Percentiles rank a stretch among this genome's conserved stretches.
Evolutionary conservation across 1,284 basidiomycete species (phyloP).

Genomic region (Microbotryum lychnidis-dioicae): DNA sequence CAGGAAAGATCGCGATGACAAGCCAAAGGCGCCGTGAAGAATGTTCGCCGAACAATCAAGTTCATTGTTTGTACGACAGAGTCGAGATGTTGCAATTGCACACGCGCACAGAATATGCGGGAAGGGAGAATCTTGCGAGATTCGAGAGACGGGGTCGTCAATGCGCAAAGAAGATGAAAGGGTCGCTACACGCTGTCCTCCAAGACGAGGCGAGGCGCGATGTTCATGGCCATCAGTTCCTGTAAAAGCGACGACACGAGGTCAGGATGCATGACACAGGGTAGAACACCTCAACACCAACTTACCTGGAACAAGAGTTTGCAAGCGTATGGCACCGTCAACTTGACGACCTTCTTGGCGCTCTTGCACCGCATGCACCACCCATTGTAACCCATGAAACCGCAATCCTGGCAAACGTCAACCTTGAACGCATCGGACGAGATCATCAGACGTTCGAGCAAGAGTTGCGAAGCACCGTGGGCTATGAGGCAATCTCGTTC

Average conservation of each 20-base stretch:
- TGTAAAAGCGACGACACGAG: not conserved
- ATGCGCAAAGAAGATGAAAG: not conserved
- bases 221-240: constrained; percentile 43
- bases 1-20: not conserved
- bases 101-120: too few relatives aligned
- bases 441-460: constrained; percentile 95
- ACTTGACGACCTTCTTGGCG: constrained; percentile 86
- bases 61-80: too few relatives aligned
- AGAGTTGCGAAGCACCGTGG: constrained; percentile 85
- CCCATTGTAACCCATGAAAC: constrained; percentile 61
- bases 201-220: constrained; percentile 42
- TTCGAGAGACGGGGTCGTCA: too few relatives aligned
- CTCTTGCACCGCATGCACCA: constrained; percentile 80
- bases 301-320: constrained; percentile 91
- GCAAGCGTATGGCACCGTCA: constrained; percentile 97
- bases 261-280: too few relatives aligned
- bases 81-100: too few relatives aligned
- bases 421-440: constrained; percentile 80
- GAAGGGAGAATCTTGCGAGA: too few relatives aligned
- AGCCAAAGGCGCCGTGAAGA: too few relatives aligned
- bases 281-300: not conserved
- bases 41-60: too few relatives aligned
- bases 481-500: constrained; percentile 69
- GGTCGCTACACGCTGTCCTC: constrained; percentile 18
- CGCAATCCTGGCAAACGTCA: constrained; percentile 89